Evolutionary conservation across 495 filamentous ascomycete species (phyloP).

Genomic region (Haplographium delicatum): DNA sequence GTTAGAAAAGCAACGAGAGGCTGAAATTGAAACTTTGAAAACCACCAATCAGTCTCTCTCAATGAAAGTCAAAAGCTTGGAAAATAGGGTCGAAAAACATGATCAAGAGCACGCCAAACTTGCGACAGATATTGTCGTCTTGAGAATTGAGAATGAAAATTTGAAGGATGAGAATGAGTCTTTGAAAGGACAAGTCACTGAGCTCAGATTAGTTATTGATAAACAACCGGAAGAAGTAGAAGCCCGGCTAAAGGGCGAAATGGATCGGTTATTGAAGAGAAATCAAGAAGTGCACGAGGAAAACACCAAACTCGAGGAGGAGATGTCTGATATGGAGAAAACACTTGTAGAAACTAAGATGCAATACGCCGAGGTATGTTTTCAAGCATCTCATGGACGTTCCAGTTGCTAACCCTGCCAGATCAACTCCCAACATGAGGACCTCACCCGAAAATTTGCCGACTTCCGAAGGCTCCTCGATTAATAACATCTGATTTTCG

Average conservation of each 20-base stretch:
- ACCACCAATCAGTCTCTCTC: conserved; percentile 58
- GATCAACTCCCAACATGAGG: conserved; percentile 69
- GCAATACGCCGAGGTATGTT: conserved; percentile 82
- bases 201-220: conserved; percentile 79
- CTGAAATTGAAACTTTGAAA: conserved; percentile 71
- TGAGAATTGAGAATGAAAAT: conserved; percentile 90
- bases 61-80: conserved; percentile 69
- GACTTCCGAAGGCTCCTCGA: conserved; percentile 68
- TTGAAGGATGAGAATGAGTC: conserved; percentile 84
- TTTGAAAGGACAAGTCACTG: conserved; percentile 72
- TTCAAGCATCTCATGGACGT: background rate
- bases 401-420: conserved; percentile 30
- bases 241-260: conserved; percentile 71
- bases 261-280: conserved; percentile 86
- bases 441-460: conserved; percentile 71
- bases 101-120: conserved; percentile 91
- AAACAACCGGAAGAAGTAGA: conserved; percentile 89
- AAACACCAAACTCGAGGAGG: conserved; percentile 82
- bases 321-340: conserved; percentile 91
- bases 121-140: conserved; percentile 81
- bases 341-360: conserved; percentile 91
- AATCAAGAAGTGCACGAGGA: conserved; percentile 94
- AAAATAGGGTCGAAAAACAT: conserved; percentile 82
- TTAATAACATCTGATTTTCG: background rate
- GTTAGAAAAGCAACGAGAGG: conserved; percentile 71